Evolutionary conservation across 148 eudicot genomes (phyloP), one percentile per base, ranked within the genome.

Genomic region (Chenopodium formosanum): DNA sequence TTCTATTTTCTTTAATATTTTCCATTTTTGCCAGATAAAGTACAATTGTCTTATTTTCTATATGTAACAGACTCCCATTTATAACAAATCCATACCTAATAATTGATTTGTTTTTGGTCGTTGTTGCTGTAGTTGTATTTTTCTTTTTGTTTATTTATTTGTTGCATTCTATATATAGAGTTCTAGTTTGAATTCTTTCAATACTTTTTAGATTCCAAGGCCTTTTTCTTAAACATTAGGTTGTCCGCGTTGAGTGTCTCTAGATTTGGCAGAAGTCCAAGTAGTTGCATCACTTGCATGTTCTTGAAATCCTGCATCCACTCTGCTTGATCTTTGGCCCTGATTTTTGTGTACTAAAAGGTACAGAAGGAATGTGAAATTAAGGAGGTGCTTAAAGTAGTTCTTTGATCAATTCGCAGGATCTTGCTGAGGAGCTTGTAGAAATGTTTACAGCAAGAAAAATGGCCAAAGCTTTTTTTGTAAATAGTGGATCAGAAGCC

Each of bases 401-500:
- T 74, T 50, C 47, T 44, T 71, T 53, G 14, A 47, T 78, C 60
- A 68, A 58, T 84, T 70, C 70, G n/a, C 88, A 96, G 99, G 97
- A 96, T 83, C 97, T 96, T 85, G 99, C 99, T 13, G 88, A 89
- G 80, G 99, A 94, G 81, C 95, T 96, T 78, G 52, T 85, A 50
- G 90, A 88, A 71, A 88, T 83, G 60, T 96, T 92, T 86, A 96
- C 98, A 4, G 94, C 97, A 14, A 80, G 80, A 31, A 86, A 92
- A 88, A 96, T 96, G 97, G 93, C 81, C 53, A 96, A 92, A 87
- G 99, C 87, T 22, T 96, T 96, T 81, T 96, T 96, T 82, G 92
- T 94, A 31, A 96, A 96, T 78, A 91, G 99, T 87, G 99, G 99
- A 77, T 96, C 99, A 63, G 99, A 96, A 85, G 98, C 98, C 73